Evolutionary conservation across 192 early-diverging fungal genomes (phyloP).

Genomic region (Mortierella hygrophila): DNA sequence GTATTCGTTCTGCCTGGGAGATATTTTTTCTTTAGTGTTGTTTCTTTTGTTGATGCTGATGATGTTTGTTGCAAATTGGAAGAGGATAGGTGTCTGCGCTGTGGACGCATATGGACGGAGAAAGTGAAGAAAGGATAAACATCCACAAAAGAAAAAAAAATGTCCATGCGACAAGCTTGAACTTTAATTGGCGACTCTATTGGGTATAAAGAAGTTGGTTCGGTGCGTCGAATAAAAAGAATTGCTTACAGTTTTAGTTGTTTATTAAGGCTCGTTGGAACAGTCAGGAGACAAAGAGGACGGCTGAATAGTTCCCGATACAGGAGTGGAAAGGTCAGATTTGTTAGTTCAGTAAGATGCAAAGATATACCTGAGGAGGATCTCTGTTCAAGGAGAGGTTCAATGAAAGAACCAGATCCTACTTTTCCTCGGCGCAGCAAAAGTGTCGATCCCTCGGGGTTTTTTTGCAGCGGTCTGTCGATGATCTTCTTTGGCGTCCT

Average conservation of each 20-base stretch:
- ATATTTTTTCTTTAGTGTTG: neutral
- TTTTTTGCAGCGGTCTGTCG: neutral
- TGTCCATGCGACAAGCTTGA: neutral
- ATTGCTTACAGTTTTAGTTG: neutral
- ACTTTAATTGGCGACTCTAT: neutral
- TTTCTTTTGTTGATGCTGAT: neutral
- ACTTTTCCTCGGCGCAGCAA: neutral
- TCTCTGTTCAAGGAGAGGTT: neutral
- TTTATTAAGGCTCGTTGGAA: too few species aligned
- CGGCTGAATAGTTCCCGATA: neutral
- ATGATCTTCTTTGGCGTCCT: neutral
- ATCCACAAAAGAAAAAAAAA: neutral
- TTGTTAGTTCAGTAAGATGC: neutral
- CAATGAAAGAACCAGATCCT: neutral
- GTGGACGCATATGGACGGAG: neutral
- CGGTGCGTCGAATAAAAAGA: neutral
- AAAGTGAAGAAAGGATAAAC: neutral
- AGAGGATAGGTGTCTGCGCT: neutral
- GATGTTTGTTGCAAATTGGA: too few species aligned
- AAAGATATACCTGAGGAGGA: too few species aligned
- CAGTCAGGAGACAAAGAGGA: neutral
- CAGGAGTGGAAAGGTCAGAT: neutral
- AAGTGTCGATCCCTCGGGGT: neutral
- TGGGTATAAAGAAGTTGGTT: neutral
- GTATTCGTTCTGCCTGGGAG: constrained; percentile 9